These are phyloP conservation scores for Chara braunii DNA, from an alignment of 139 green algal genomes.

Conservation along the genomic window DNA sequence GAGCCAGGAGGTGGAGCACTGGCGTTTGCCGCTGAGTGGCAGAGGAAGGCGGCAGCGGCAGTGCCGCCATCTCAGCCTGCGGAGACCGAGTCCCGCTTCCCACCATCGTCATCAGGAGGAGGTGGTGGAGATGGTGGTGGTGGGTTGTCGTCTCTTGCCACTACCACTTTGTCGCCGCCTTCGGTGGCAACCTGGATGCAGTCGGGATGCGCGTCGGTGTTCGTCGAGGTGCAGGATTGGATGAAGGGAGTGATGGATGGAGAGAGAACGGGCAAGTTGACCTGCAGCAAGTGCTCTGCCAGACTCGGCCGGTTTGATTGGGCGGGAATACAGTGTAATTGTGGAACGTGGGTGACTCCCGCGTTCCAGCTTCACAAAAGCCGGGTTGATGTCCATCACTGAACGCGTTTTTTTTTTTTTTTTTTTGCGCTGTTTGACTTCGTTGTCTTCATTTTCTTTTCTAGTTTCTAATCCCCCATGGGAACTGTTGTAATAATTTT, in stretches of 20 bases:
- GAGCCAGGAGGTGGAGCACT: not conserved
- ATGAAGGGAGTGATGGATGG: conserved; percentile 26
- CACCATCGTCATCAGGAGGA: too few relatives aligned
- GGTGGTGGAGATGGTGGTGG: too few relatives aligned
- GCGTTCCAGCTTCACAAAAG: conserved; percentile 32
- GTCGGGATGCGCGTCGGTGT: conserved; percentile 15
- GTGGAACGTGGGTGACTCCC: conserved; percentile 20
- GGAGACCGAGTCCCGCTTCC: not conserved
- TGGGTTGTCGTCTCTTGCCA: too few relatives aligned
- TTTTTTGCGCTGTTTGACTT: not conserved
- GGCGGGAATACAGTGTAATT: conserved; percentile 26
- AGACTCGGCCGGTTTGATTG: conserved; percentile 16
- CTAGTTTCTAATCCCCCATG: too few relatives aligned
- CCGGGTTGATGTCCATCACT: conserved; percentile 4
- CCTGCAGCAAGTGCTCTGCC: conserved; percentile 11
- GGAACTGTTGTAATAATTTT: too few relatives aligned
- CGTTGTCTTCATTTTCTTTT: not conserved
- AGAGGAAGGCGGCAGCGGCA: not conserved
- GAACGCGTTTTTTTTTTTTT: not conserved
- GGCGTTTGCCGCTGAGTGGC: not conserved
- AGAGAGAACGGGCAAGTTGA: conserved; percentile 18
- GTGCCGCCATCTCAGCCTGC: not conserved
- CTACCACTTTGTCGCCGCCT: too few relatives aligned
- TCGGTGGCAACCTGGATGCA: too few relatives aligned
- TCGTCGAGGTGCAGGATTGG: conserved; percentile 30